Evolutionary conservation across 148 eudicot genomes (phyloP).

Genomic region (Rhododendron vialii): DNA sequence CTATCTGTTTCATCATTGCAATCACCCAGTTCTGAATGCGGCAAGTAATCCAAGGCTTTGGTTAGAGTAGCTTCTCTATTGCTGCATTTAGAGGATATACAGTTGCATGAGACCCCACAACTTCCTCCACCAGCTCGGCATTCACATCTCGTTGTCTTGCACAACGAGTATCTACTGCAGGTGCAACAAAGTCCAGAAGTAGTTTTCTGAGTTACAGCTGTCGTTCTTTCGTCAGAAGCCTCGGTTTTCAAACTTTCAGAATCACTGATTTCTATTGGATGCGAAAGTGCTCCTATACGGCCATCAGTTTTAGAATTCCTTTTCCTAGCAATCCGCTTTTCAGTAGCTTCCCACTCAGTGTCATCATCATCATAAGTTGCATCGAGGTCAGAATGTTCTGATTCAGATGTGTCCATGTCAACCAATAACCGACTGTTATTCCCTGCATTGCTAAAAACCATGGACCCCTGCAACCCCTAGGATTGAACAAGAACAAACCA

Average conservation of each 20-base stretch:
- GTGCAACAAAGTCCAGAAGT: constrained; percentile 51
- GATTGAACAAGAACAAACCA: not conserved
- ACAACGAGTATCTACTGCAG: constrained; percentile 57
- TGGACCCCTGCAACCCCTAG: constrained; percentile 61
- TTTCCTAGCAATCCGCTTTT: constrained; percentile 25
- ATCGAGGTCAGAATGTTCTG: constrained; percentile 38
- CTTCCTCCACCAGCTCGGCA: constrained; percentile 58
- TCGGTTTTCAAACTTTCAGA: constrained; percentile 21
- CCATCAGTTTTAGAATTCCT: constrained; percentile 32
- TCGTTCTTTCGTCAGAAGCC: constrained; percentile 11
- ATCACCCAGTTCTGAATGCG: constrained; percentile 13
- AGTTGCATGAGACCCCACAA: constrained; percentile 59
- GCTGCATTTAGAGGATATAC: constrained; percentile 58
- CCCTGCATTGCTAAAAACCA: constrained; percentile 29
- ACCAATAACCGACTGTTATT: constrained; percentile 40
- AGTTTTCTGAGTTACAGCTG: constrained; percentile 22
- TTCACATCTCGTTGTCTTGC: constrained; percentile 79
- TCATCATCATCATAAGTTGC: constrained; percentile 28
- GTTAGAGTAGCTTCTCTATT: constrained; percentile 35
- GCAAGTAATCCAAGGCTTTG: constrained; percentile 15
- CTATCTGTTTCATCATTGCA: constrained; percentile 22
- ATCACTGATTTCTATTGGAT: constrained; percentile 19
- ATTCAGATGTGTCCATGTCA: constrained; percentile 90
- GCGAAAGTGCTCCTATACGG: constrained; percentile 19
- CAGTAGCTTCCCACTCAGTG: constrained; percentile 18